Evolutionary conservation across 208 protist genomes (phyloP), one percentile per base, ranked within the genome.

Genomic region (Leptomonas pyrrhocoris): DNA sequence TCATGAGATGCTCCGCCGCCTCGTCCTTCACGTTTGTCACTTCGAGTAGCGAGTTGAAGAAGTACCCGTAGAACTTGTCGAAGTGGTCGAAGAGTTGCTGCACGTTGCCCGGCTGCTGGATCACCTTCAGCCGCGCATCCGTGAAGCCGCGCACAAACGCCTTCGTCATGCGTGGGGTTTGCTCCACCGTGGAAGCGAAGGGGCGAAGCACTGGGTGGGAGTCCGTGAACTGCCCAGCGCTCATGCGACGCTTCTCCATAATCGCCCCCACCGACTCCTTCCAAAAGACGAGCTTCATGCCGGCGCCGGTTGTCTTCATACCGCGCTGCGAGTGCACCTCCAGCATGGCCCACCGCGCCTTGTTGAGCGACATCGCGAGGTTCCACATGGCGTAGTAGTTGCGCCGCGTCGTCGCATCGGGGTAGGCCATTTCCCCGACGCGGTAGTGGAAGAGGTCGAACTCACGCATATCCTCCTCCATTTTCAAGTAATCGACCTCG

Each of bases 61-160:
- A 94, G 77, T 96, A 94, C 21, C 92, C 92, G 79, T 96, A 96
- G 71, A 89, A 94, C 61, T 91, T 90, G 77, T 96, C 92, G 65
- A 93, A 96, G 77, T 96, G 89, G 63, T 96, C 92, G 78, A 94
- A 93, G 30, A 94, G 79, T 71, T 96, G 92, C 80, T 94, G 88
- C 30, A 94, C 81, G 68, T 88, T 96, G 43, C 85, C 92, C 8
- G 92, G 92, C 67, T 96, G 92, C 73, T 94, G 92, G 15, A 96
- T 74, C 48, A 93, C 80, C 30, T 76, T 73, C 7, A 96, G 82
- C 13, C 89, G 86, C 21, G 92, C 92, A 57, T 94, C 89, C 0
- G 87, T 94, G 73, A 96, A 96, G 63, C 92, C 92, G 42, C 92
- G 86, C 46, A 94, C 84, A 79, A 96, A 96, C 2, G 89, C 82